Base-by-base conservation (phyloP, 2,329 filamentous ascomycete species). In the Pseudogymnoascus pannorum region DNA sequence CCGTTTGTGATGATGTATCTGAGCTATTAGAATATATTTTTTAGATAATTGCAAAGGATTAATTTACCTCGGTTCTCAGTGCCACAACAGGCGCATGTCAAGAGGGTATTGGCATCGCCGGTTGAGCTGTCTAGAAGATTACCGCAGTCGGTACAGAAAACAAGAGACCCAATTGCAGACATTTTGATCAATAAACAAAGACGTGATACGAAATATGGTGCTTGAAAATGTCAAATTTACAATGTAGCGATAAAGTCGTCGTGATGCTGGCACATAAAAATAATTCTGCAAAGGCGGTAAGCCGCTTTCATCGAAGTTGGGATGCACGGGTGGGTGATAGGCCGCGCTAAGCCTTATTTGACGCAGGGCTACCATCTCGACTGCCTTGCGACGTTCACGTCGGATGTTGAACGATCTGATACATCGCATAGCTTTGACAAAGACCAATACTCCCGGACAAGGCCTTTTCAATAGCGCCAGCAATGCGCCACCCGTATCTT, bases 61-160 rank as follows among this genome's bases (percentile, higher is more conserved):
- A 61, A 54, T 54, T 54, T 69, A 95, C 91, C 91, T 86, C 84
- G 87, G 72, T 93, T 96, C 71, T 89, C 83, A 40, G 89, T 85
- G 64, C 89, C 91, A 74, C 93, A 97, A 73, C 92, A 87, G 69
- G 91, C 88, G 79, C 93, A 99, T 66, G 82, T 81, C 62, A 97
- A 77, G 62, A 89, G 82, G 61, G 88, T 88, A 72, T 91, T 89
- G 67, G 85, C 81, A 63, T 86, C 87, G 64, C 89, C 91, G 65
- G 87, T 88, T 54, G 89, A 91, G 59, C 87, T 83, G 60, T 94
- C 91, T 40, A 97, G 79, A 3, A 97, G 81, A 73, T 96, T 96
- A 64, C 93, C 93, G 74, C 93, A 97, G 73, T 92, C 90, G 60
- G 83, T 90, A 78, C 93, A 97, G 75, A 97, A 97, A 35, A 96